Conservation (phyloP, 805 yeast species). For the Saccharomyces mikatae region DNA sequence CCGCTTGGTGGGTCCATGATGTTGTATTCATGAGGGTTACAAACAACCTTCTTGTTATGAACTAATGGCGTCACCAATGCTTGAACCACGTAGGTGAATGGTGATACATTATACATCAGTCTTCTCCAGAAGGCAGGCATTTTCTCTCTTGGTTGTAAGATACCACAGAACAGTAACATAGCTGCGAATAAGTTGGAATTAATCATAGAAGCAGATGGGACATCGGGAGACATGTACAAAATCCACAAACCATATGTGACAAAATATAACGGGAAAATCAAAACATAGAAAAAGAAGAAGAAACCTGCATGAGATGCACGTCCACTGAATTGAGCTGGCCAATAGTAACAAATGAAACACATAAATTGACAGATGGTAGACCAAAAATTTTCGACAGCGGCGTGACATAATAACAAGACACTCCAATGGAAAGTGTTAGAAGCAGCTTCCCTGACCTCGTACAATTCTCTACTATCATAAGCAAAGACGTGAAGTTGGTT, state of each 20-base stretch:
- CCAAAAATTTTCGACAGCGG: constrained; percentile 41
- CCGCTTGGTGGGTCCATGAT: constrained; percentile 39
- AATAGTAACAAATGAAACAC: constrained; percentile 40
- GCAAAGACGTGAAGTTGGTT: constrained; percentile 60
- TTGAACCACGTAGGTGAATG: constrained; percentile 42
- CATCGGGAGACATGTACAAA: constrained; percentile 38
- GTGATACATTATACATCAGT: constrained; percentile 39
- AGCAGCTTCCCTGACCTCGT: constrained; percentile 67
- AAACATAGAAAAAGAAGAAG: constrained; percentile 41
- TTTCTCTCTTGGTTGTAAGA: constrained; percentile 36
- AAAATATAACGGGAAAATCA: constrained; percentile 44
- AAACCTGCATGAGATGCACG: constrained; percentile 44
- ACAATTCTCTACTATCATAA: constrained; percentile 51
- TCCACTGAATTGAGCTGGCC: constrained; percentile 39
- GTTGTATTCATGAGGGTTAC: constrained; percentile 33
- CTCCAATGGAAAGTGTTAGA: constrained; percentile 64
- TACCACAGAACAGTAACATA: constrained; percentile 48
- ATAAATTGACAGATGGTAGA: constrained; percentile 37
- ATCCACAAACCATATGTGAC: constrained; percentile 48
- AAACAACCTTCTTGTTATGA: constrained; percentile 33
- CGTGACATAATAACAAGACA: constrained; percentile 42
- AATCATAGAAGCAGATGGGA: constrained; percentile 36
- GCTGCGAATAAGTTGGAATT: constrained; percentile 43
- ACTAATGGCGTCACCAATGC: constrained; percentile 35
- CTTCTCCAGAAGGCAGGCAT: constrained; percentile 44